Base-by-base conservation (phyloP, 768 basidiomycete species). In the Lepiota subincarnata region DNA sequence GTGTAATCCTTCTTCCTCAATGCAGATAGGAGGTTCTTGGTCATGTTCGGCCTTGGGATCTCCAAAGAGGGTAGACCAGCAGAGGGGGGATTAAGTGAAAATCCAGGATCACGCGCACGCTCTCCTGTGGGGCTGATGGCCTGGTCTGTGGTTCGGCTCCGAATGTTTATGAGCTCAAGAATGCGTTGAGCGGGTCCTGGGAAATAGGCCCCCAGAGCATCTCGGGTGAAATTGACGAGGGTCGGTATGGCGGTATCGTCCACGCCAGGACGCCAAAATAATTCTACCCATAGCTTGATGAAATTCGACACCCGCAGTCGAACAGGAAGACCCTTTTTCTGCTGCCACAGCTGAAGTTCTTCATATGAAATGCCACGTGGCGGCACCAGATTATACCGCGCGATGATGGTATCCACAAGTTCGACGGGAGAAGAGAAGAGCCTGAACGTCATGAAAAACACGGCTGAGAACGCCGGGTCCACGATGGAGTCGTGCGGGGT, bases 391-490 rank as follows among this genome's bases (percentile, higher is more conserved):
- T 95, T 89, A 68, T 92, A 98, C 16, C 97, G 87, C 36, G 76
- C 68, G 56, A 95, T 86, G 57, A 98, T 72, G 0, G 86, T 79
- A 18, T 86, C 81, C 7, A 92, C 80, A 22, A 99, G 80, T 45
- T 89, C 84, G 6, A 70, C 48, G 1, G 97, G 89, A 0, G 87
- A 81, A 1, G 89, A 83, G 71, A 97, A 98, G 51, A 98, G 71
- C 26, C 96, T 84, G 77, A 98, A 99, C 0, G 95, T 98, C 62
- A 95, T 76, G 77, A 95, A 95, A 74, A 99, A 98, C 26, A 94
- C 87, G 4, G 86, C 82, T 12, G 87, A 80, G 67, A 98, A 95
- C 0, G 85, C 82, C 14, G 89, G 76, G 63, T 98, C 95, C 50
- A 93, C 92, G 40, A 94, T 81, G 54, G 84, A 86, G 64, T 93